Evolutionary conservation across 164 flowering plant genomes (phyloP).

Genomic region (Vitis cinerea): DNA sequence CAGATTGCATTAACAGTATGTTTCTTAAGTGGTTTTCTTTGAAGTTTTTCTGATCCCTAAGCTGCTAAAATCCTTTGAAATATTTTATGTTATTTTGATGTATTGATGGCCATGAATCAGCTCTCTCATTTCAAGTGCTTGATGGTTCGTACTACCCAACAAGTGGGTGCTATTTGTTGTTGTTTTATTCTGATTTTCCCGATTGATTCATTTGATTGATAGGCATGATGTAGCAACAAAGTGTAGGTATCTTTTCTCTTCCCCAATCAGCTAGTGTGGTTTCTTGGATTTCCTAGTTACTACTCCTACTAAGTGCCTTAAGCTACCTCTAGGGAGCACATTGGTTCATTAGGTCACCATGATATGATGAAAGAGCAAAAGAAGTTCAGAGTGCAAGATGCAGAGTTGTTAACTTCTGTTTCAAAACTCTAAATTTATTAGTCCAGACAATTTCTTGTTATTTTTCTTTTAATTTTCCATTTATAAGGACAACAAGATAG

Average conservation of each 20-base stretch:
- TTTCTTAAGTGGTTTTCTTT: background rate
- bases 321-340: background rate
- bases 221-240: too few species aligned
- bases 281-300: background rate
- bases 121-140: background rate
- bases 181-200: background rate
- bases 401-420: too few species aligned
- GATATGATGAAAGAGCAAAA: background rate
- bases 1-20: slow-evolving; percentile 55
- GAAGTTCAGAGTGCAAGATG: too few species aligned
- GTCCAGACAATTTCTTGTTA: too few species aligned
- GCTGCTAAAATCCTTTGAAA: background rate
- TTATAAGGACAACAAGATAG: too few species aligned
- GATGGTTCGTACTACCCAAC: background rate
- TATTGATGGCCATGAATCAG: background rate
- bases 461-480: too few species aligned
- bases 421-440: too few species aligned
- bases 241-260: background rate
- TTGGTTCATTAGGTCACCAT: background rate
- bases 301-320: background rate
- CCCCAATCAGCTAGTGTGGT: background rate
- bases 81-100: background rate
- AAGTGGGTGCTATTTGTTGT: background rate
- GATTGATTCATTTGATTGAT: background rate
- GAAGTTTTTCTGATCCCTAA: too few species aligned